phyloP scores from a whole-genome alignment of 306 rosid species.

The Fagus crenata region DNA sequence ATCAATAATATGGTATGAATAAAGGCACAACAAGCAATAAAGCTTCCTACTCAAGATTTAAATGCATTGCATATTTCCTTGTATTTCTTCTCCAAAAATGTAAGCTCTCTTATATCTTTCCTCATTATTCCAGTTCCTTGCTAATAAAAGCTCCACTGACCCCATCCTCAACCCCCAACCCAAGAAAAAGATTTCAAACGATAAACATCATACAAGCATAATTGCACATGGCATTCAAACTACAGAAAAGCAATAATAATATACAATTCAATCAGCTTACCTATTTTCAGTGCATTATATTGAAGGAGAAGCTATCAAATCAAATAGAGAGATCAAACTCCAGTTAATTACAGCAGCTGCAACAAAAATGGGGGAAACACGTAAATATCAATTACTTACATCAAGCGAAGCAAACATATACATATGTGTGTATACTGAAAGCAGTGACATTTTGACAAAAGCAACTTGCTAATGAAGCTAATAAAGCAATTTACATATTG shows the following conservation, averaged over 20 bases:
- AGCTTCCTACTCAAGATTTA: no score
- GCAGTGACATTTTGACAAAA: constrained; percentile 7
- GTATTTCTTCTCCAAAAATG: neutral
- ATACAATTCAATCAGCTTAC: constrained; percentile 43
- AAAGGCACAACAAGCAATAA: constrained; percentile 13
- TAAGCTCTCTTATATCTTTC: neutral
- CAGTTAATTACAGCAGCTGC: constrained; percentile 87
- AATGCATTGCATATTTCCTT: neutral
- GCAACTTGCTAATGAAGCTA: constrained; percentile 6
- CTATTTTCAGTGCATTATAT: constrained; percentile 58
- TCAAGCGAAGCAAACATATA: constrained; percentile 23
- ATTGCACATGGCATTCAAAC: neutral
- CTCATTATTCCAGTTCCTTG: constrained; percentile 4
- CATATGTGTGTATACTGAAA: constrained; percentile 11
- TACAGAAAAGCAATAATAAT: neutral
- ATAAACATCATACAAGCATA: constrained; percentile 4
- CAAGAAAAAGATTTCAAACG: constrained; percentile 8
- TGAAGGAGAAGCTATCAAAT: constrained; percentile 75
- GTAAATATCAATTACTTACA: constrained; percentile 27
- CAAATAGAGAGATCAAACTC: constrained; percentile 81
- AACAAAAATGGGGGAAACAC: constrained; percentile 26
- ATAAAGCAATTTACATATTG: constrained; percentile 14
- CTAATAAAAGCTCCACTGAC: neutral
- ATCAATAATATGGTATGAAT: neutral
- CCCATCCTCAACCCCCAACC: constrained; percentile 6